Base-by-base conservation (phyloP, 2,329 filamentous ascomycete species). In the Bipolaris cookei region DNA sequence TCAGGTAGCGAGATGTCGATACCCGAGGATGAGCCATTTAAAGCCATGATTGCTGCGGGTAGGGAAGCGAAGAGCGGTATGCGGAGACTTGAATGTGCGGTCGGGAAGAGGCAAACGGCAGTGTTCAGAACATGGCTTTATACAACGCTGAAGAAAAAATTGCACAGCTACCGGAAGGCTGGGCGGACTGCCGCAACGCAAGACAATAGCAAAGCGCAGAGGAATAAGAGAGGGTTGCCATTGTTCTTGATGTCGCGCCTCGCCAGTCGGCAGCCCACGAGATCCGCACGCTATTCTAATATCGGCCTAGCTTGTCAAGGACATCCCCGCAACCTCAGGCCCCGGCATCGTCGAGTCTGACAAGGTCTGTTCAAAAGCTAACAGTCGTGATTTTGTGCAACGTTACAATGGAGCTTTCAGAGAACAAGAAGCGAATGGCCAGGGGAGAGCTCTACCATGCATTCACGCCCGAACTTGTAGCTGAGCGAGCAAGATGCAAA, bases 401-500 rank as follows among this genome's bases (percentile, higher is more conserved):
- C 34, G 21, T 71, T 10, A 14, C 20, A 18, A 53, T 75, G 73
- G 58, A 60, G 2, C 23, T 69, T 0, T 71, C 69, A 10, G 75
- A 77, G 50, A 78, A 78, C 63, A 76, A 72, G 61, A 64, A 69
- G 41, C 73, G 70, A 43, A 91, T 91, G 88, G 76, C 79, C 45
- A 79, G 81, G 13, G 89, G 89, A 46, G 87, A 94, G 72, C 82
- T 94, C 10, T 93, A 92, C 75, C 84, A 87, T 65, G 86, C 89
- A 39, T 93, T 93, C 69, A 85, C 85, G 0, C 88, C 90, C 0
- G 84, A 89, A 32, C 85, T 95, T 3, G 76, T 84, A 2, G 85
- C 83, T 1, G 87, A 83, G 37, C 84, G 91, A 16, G 77, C 79
- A n/a, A 82, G 86, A 13, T 91, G 88, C 73, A 81, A 81, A 39